These are phyloP conservation scores for Phylloporus sp. DNA, from an alignment of 768 basidiomycete genomes.

Conservation along the genomic window DNA sequence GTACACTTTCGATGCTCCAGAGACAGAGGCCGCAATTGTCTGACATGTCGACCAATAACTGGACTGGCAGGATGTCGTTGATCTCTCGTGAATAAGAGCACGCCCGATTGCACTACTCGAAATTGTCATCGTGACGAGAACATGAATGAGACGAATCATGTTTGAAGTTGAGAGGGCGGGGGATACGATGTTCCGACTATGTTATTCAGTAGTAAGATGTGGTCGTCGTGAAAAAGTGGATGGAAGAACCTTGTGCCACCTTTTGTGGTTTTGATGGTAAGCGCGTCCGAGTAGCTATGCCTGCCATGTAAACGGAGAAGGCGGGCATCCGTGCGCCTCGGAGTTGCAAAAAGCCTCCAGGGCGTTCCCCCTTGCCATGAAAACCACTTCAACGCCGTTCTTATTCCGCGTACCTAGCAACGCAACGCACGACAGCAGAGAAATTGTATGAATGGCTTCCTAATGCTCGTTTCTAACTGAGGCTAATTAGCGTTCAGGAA, in stretches of 20 bases:
- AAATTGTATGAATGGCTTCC: too few species aligned
- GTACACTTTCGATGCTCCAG: constrained; percentile 3
- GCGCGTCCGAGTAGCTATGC: too few species aligned
- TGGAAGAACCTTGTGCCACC: too few species aligned
- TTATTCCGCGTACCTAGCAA: too few species aligned
- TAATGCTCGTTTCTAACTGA: too few species aligned
- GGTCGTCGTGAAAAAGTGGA: too few species aligned
- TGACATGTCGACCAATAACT: background rate
- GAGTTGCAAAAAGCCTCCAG: background rate
- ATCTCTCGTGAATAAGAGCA: background rate
- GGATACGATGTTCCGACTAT: background rate
- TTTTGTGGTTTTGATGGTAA: background rate
- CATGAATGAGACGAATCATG: background rate
- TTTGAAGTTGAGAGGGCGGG: background rate
- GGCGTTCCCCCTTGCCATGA: background rate
- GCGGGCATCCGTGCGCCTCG: too few species aligned
- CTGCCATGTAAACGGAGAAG: background rate
- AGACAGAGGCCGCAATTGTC: background rate
- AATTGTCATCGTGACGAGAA: background rate
- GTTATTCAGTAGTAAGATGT: too few species aligned
- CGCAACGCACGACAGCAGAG: too few species aligned
- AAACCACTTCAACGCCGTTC: too few species aligned
- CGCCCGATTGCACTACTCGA: background rate
- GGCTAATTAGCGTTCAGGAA: too few species aligned
- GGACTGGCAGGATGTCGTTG: background rate